These are phyloP conservation scores for Colletotrichum horii DNA, from an alignment of 2,329 filamentous ascomycete species.

Conservation along the genomic window DNA sequence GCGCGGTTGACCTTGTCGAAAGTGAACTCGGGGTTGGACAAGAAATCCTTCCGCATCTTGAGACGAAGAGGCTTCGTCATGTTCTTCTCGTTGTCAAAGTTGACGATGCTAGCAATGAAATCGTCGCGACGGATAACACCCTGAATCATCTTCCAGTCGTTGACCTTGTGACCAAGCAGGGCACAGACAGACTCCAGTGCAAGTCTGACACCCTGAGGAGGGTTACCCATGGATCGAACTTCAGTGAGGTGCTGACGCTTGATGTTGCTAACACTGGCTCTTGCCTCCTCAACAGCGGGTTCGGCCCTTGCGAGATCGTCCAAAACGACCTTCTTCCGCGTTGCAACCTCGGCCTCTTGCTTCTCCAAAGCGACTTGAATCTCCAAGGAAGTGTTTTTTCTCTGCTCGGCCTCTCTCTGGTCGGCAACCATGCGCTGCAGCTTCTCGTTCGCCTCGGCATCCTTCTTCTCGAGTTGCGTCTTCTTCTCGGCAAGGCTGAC, in stretches of 20 bases:
- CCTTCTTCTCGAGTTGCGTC: slow-evolving; percentile 88
- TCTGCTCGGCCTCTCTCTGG: slow-evolving; percentile 91
- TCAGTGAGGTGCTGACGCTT: slow-evolving; percentile 97
- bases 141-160: slow-evolving; percentile 91
- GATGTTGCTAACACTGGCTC: slow-evolving; percentile 97
- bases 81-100: slow-evolving; percentile 92
- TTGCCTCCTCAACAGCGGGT: slow-evolving; percentile 89
- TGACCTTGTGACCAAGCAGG: slow-evolving; percentile 86
- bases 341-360: slow-evolving; percentile 87
- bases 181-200: slow-evolving; percentile 97
- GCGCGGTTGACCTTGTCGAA: slow-evolving; percentile 96
- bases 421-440: slow-evolving; percentile 96
- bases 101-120: slow-evolving; percentile 97
- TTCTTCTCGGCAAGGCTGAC: slow-evolving; percentile 94
- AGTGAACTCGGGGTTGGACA: slow-evolving; percentile 94
- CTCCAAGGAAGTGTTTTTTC: slow-evolving; percentile 86
- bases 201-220: slow-evolving; percentile 87
- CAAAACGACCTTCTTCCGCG: slow-evolving; percentile 82
- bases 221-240: slow-evolving; percentile 95
- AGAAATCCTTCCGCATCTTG: slow-evolving; percentile 92
- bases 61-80: slow-evolving; percentile 85
- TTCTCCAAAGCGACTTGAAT: slow-evolving; percentile 86
- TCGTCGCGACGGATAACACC: slow-evolving; percentile 89
- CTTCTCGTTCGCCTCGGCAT: slow-evolving; percentile 96
- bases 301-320: slow-evolving; percentile 89